Base-by-base conservation (phyloP, 768 basidiomycete species). In the Leccinum longicurvipes region DNA sequence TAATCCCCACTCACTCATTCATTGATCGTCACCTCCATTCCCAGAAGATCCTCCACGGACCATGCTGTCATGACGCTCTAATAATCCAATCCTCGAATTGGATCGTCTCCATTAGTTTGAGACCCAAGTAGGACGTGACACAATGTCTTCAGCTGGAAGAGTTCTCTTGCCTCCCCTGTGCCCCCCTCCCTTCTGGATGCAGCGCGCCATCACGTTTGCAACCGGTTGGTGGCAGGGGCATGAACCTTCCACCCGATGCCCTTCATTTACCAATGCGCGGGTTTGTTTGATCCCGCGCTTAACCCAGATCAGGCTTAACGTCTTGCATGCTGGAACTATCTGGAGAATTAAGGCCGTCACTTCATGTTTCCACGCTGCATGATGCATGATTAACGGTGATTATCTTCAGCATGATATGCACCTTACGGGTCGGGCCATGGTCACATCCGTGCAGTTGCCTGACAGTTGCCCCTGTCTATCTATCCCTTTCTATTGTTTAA, bases 331-430 rank as follows among this genome's bases (percentile, higher is more conserved):
- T 54, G 27, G 36, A 23, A 31, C 29, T 53, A 64, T 63, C 51
- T 41, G 39, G 44, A 9, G 44, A 15, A 17, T 45, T 17, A 14
- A 7, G 24, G 24, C 44, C 21, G 15, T 45, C n/a, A 15, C 12
- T 23, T 14, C 21, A 45, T 25, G 44, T 45, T 45, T 9, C 23
- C 24, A 45, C n/a, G 44, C 12, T 23, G 39, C 41, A 27, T 44
- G 48, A 52, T 45, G 56, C 32, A 55, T 62, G 61, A 52, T 60
- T 58, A 46, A 63, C 64, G 64, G 64, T 66, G 61, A 65, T 65
- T 65, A 65, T 63, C 53, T 57, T 25, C 54, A 25, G 64, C 61
- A 58, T 51, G 64, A 41, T 41, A 41, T 41, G 39, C 39, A 12
- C 39, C 39, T 4, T 6, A 41, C 19, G 17, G 11, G 9, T 39